These are phyloP conservation scores for Polytolypa hystricis DNA, from an alignment of 2,329 filamentous ascomycete species.

Conservation along the genomic window DNA sequence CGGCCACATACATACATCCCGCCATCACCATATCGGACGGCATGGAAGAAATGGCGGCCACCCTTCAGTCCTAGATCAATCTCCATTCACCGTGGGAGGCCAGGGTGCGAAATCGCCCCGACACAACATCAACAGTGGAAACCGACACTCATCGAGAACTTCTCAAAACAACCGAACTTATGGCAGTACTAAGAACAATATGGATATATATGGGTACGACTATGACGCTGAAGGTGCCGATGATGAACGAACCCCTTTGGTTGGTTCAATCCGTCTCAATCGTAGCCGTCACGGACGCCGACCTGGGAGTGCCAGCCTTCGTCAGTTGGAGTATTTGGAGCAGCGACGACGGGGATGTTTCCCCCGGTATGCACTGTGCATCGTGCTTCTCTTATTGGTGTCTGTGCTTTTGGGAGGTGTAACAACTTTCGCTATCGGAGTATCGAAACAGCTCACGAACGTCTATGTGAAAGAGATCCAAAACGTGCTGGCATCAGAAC, in stretches of 20 bases:
- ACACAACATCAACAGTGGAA: slow-evolving; percentile 38
- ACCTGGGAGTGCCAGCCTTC: slow-evolving; percentile 45
- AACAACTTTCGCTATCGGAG: slow-evolving; percentile 80
- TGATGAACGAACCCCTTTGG: slow-evolving; percentile 77
- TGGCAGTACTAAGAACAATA: slow-evolving; percentile 43
- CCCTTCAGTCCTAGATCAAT: slow-evolving; percentile 64
- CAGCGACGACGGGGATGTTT: slow-evolving; percentile 54
- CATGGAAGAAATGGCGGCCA: slow-evolving; percentile 62
- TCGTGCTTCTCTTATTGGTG: slow-evolving; percentile 72
- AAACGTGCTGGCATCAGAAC: slow-evolving; percentile 85
- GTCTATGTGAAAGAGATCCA: slow-evolving; percentile 71
- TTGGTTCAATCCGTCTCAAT: slow-evolving; percentile 51
- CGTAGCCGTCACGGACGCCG: slow-evolving; percentile 47
- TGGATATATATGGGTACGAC: slow-evolving; percentile 60
- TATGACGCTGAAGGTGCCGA: slow-evolving; percentile 74
- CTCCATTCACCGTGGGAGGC: slow-evolving; percentile 54
- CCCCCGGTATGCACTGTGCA: slow-evolving; percentile 71
- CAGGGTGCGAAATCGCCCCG: slow-evolving; percentile 53
- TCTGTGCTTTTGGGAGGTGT: slow-evolving; percentile 73
- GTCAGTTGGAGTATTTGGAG: slow-evolving; percentile 63
- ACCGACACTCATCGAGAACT: slow-evolving; percentile 57
- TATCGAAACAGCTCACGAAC: slow-evolving; percentile 72
- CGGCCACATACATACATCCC: slow-evolving; percentile 47
- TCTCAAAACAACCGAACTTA: slow-evolving; percentile 37
- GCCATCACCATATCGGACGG: slow-evolving; percentile 71